Evolutionary conservation across 2,329 filamentous ascomycete genomes (phyloP), one percentile per base, ranked within the genome.

Genomic region (Bimuria novae-zelandiae): DNA sequence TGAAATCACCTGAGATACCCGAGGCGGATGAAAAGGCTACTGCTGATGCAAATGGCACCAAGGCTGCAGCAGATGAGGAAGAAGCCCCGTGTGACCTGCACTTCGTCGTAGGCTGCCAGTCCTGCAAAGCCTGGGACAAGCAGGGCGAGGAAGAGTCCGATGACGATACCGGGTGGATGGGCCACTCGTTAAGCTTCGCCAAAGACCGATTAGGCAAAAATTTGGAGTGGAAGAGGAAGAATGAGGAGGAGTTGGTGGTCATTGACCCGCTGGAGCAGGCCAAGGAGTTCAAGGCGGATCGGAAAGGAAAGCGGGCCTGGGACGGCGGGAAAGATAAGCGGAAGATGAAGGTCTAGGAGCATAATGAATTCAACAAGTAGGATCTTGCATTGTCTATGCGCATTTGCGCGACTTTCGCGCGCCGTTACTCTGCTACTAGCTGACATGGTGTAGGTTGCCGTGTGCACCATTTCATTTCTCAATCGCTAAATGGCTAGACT

Each of bases 101-200:
- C 72, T 99, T 97, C 73, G 95, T 99, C 58, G 89, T 89, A 43
- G 90, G 95, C 65, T 99, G 94, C 73, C 91, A 96, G 70, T 96
- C 91, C 39, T 97, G 94, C 73, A 86, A 84, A 53, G 84, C 88
- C 0, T 96, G 92, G 91, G 89, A 95, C 17, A 86, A 89, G 58
- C 87, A 84, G 22, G 79, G 84, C 49, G 79, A 83, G 33, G 82
- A 80, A 29, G 84, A 87, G 47, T 85, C 83, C 30, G 75, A 76
- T 2, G 77, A 79, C 14, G 79, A 80, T 46, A 80, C 83, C 43
- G 87, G 86, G 7, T 97, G 93, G 92, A 90, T 97, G 85, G 85
- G 84, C 3, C 93, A 97, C 72, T 81, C 85, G 8, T 79, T 99
- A 30, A 90, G 84, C 40, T 97, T 97, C 72, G 89, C 88, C 32